These are phyloP conservation scores for Astragalus glycyphyllos DNA, from an alignment of 306 rosid species.

Conservation along the genomic window DNA sequence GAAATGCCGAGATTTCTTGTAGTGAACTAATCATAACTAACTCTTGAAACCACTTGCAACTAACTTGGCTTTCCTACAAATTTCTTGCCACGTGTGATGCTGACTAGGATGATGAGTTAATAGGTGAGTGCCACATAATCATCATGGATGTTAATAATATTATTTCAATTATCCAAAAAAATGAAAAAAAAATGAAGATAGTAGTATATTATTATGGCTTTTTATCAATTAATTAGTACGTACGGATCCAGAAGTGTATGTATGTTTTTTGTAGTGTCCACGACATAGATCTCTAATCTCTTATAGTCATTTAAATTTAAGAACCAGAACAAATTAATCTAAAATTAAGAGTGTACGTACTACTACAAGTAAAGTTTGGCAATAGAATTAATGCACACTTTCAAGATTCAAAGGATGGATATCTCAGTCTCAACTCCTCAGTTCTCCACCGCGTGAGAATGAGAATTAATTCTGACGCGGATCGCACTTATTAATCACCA, in stretches of 20 bases:
- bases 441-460: conserved; percentile 16
- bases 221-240: background rate
- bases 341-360: background rate
- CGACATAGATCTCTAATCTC: background rate
- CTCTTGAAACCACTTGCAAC: no score
- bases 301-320: background rate
- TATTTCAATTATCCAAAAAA: no score
- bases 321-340: background rate
- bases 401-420: conserved; percentile 15
- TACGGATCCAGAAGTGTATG: background rate
- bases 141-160: no score
- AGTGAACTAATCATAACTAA: no score
- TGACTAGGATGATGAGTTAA: no score
- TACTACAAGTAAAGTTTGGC: background rate
- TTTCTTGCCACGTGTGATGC: no score
- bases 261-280: background rate
- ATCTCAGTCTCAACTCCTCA: background rate
- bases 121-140: no score
- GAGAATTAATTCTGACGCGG: conserved; percentile 31
- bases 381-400: background rate
- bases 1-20: no score
- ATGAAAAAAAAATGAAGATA: background rate
- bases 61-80: no score
- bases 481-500: conserved; percentile 21
- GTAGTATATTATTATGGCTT: background rate